Evolutionary conservation across 805 yeast species (phyloP).

Genomic region (Pichia scutulata): DNA sequence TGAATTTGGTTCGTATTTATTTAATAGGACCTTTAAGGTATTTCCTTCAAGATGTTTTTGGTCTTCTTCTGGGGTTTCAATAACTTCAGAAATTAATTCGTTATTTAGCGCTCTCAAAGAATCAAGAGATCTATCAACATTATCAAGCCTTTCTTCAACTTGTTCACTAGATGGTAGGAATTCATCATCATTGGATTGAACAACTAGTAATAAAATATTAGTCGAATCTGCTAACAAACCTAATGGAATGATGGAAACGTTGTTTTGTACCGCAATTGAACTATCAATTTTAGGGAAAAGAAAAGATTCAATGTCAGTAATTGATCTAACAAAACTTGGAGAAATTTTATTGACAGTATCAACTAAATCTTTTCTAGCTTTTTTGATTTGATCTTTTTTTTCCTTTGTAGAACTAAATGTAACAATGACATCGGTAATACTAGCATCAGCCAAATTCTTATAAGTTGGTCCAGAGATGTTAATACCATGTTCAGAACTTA

Average conservation of each 20-base stretch:
- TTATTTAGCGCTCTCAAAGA: conserved; percentile 51
- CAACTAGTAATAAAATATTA: conserved; percentile 47
- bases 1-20: conserved; percentile 24
- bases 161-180: conserved; percentile 66
- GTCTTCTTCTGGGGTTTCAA: conserved; percentile 44
- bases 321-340: conserved; percentile 52
- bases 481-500: conserved; percentile 36
- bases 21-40: conserved; percentile 37
- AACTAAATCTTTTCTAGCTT: conserved; percentile 67
- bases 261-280: conserved; percentile 35
- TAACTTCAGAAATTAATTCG: conserved; percentile 41
- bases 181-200: conserved; percentile 48
- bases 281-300: conserved; percentile 41
- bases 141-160: conserved; percentile 43
- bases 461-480: conserved; percentile 41
- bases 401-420: conserved; percentile 51
- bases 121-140: conserved; percentile 48
- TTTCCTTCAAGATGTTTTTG: conserved; percentile 57
- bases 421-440: conserved; percentile 40
- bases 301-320: conserved; percentile 62
- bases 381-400: conserved; percentile 40
- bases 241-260: conserved; percentile 53
- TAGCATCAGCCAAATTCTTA: conserved; percentile 35
- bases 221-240: conserved; percentile 40
- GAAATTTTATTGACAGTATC: conserved; percentile 62